Percentiles rank a stretch among this genome's conserved stretches.
Evolutionary conservation across 1,284 basidiomycete species (phyloP).

Genomic region (Puccinia horiana): DNA sequence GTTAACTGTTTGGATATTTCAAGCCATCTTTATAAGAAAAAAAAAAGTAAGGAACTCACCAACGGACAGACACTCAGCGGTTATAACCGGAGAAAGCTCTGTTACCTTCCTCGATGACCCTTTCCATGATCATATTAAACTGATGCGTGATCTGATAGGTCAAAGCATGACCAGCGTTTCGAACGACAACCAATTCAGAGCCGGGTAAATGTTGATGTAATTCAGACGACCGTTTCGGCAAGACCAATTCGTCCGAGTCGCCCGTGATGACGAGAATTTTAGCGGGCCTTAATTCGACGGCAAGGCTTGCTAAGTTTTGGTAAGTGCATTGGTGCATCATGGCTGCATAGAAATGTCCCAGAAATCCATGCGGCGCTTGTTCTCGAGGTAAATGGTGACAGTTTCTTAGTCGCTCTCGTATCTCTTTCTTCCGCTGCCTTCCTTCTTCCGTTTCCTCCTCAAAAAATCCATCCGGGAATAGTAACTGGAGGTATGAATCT

Average conservation of each 20-base stretch:
- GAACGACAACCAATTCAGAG: slow-evolving; percentile 26
- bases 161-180: slow-evolving; percentile 30
- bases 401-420: background rate
- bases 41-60: background rate
- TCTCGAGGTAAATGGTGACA: slow-evolving; percentile 9
- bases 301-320: background rate
- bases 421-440: background rate
- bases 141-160: slow-evolving; percentile 6
- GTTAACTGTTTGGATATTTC: too few relatives aligned
- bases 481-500: background rate
- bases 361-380: background rate
- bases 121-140: slow-evolving; percentile 14
- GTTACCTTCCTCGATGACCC: slow-evolving; percentile 26
- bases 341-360: slow-evolving; percentile 11
- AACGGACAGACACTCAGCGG: background rate
- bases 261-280: slow-evolving; percentile 28
- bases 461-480: background rate
- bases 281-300: background rate
- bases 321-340: slow-evolving; percentile 15
- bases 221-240: background rate
- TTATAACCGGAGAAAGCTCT: background rate
- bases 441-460: background rate
- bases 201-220: slow-evolving; percentile 20
- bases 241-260: slow-evolving; percentile 21
- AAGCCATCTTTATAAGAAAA: too few relatives aligned